phyloP scores from a whole-genome alignment of 75 land plant genomes.

The Isoetes taiwanensis region DNA sequence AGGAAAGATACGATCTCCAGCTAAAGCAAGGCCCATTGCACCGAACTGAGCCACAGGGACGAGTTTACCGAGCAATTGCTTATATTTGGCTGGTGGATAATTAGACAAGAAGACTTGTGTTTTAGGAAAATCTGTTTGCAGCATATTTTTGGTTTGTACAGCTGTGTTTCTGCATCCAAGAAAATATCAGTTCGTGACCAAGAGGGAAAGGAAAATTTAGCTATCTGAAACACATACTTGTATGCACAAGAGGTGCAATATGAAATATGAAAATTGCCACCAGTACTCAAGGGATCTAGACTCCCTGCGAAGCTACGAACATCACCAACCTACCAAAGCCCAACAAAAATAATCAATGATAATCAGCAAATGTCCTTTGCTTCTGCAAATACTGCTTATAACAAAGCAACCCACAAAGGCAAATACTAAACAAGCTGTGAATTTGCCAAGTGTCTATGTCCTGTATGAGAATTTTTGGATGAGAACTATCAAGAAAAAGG shows the following conservation, averaged over 20 bases:
- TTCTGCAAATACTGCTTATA: too few species aligned
- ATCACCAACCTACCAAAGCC: too few species aligned
- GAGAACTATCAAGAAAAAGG: too few species aligned
- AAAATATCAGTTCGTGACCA: neutral
- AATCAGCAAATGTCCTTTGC: too few species aligned
- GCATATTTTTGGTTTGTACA: constrained; percentile 47
- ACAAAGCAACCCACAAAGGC: too few species aligned
- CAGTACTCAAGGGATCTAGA: neutral
- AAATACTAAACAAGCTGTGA: too few species aligned
- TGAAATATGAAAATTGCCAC: constrained; percentile 5
- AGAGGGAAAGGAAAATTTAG: neutral
- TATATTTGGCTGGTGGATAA: constrained; percentile 60
- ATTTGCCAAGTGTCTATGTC: too few species aligned
- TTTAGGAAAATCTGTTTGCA: constrained; percentile 52
- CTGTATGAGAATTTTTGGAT: too few species aligned
- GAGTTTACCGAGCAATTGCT: constrained; percentile 54
- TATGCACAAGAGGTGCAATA: constrained; percentile 6
- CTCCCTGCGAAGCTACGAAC: too few species aligned
- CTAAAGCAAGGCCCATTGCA: constrained; percentile 34
- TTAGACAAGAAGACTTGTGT: constrained; percentile 43
- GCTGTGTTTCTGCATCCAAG: constrained; percentile 49
- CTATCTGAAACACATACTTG: neutral
- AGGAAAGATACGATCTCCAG: constrained; percentile 74
- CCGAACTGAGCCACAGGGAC: constrained; percentile 53
- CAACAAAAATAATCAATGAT: too few species aligned